Evolutionary conservation across 495 filamentous ascomycete species (phyloP), one percentile per base, ranked within the genome.

Genomic region (Aspergillus egyptiacus): DNA sequence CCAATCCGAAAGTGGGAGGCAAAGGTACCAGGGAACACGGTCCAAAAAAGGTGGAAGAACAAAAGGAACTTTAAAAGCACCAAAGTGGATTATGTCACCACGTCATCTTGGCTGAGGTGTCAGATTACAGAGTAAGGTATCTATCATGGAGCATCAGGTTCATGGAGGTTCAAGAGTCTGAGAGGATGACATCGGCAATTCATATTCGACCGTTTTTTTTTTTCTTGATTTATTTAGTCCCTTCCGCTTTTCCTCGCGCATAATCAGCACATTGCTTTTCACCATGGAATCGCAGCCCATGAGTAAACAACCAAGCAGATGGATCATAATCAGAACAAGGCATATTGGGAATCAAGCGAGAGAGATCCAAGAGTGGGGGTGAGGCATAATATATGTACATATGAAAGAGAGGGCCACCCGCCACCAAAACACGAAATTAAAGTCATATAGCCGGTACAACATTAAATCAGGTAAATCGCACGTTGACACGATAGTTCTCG

Each of bases 381-480:
- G 39, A n/a, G 28, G 24, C 45, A 39, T 23, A 35, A 32, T 69
- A 70, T 70, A 68, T 70, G 52, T 70, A 70, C 64, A 70, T 31
- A 56, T 48, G 47, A 39, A 57, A 55, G 32, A 46, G 38, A 40
- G 42, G 50, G n/a, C n/a, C 48, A 55, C 60, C 59, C 58, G 54
- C 58, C 50, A 51, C 46, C 47, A 44, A 28, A 53, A 59, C 33
- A 50, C 25, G 30, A 47, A 27, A 63, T 52, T 55, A 57, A 48
- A 50, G 27, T 45, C 41, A 57, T 39, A 55, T 57, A 59, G 59
- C 64, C 61, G 61, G 31, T 10, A 31, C 9, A 27, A 10, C 44
- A 50, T 50, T 56, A 53, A 46, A 52, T 30, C 40, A 48, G 42
- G 28, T 17, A 36, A 22, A 34, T 28, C 36, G 44, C 30, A 22